Conservation (phyloP, 1,139 yeast genomes). For the Hemisphaericaspora xylofermentans region DNA sequence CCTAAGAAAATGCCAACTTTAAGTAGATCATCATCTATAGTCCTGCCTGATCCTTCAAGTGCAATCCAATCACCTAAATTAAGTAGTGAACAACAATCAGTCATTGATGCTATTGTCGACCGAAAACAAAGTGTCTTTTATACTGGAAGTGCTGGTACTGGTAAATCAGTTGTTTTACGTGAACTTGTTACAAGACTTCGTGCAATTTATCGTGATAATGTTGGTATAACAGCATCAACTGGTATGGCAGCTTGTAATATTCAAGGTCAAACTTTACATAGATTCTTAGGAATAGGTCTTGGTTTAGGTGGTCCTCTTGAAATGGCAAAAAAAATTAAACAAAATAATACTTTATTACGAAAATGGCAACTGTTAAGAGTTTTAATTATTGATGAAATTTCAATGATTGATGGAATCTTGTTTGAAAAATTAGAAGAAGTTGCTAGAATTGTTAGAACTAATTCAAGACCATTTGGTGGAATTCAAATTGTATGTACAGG, state of each 20-base stretch:
- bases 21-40: not conserved
- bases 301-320: slow-evolving; percentile 52
- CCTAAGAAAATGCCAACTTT: slow-evolving; percentile 23
- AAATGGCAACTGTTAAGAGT: slow-evolving; percentile 66
- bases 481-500: slow-evolving; percentile 78
- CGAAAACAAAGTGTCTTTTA: slow-evolving; percentile 58
- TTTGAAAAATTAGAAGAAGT: slow-evolving; percentile 64
- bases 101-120: slow-evolving; percentile 63
- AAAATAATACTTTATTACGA: slow-evolving; percentile 41
- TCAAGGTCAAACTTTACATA: slow-evolving; percentile 79
- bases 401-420: slow-evolving; percentile 74
- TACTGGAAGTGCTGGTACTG: slow-evolving; percentile 86
- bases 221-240: slow-evolving; percentile 88
- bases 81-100: slow-evolving; percentile 65
- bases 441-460: slow-evolving; percentile 53
- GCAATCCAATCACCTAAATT: slow-evolving; percentile 12
- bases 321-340: slow-evolving; percentile 46
- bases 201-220: slow-evolving; percentile 37
- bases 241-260: slow-evolving; percentile 89
- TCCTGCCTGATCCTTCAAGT: not conserved
- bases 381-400: slow-evolving; percentile 74
- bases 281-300: slow-evolving; percentile 76
- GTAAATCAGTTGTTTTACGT: slow-evolving; percentile 72
- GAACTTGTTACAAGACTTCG: slow-evolving; percentile 51
- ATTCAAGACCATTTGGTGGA: slow-evolving; percentile 68